Base-by-base conservation (phyloP, 225 moss, liverwort and hornwort species). In the Anthoceros angustus region DNA sequence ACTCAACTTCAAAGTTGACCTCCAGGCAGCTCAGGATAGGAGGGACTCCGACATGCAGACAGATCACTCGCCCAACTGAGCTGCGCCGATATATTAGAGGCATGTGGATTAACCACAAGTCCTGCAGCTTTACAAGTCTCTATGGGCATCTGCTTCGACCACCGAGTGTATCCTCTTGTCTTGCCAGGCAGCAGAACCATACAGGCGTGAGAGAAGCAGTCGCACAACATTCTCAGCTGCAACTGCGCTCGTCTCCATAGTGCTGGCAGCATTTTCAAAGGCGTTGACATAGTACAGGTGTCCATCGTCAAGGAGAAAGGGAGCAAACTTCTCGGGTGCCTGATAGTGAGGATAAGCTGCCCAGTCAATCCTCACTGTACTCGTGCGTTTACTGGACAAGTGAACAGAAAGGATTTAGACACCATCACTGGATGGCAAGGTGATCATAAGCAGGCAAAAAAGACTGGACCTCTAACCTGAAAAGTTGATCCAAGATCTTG, bases 211-310 rank as follows among this genome's bases (percentile, higher is more conserved):
- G 4, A 95, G 75, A 40, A 95, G 70, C 25, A 95, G 86, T 26
- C 95, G 88, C 41, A 83, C 95, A 55, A 87, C 88, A 72, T 95
- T 91, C 39, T 80, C 76, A 12, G 91, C 95, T 48, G 91, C 86
- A 46, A 95, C 88, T 25, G 88, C 86, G 61, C 88, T 86, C 25
- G 86, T 79, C 73, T 95, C 95, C 60, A 95, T 88, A 66, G 88
- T 84, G 72, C 95, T 95, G 7, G 91, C 95, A 55, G 91, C 91
- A 76, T 82, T 95, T 71, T 95, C 95, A 61, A 95, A 95, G 15
- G 86, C 73, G 55, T 95, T 95, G 38, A 88, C 73, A 70, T 95
- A 95, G 78, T 95, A 95, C 25, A 95, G 74, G 64, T 91, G 82
- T 55, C 82, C 80, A 40, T 66, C 86, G 74, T 95, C 91, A 63